Percentiles rank a stretch among this genome's conserved stretches.
Evolutionary conservation across 306 rosid genomes (phyloP).

Genomic region (Corylus heterophylla): DNA sequence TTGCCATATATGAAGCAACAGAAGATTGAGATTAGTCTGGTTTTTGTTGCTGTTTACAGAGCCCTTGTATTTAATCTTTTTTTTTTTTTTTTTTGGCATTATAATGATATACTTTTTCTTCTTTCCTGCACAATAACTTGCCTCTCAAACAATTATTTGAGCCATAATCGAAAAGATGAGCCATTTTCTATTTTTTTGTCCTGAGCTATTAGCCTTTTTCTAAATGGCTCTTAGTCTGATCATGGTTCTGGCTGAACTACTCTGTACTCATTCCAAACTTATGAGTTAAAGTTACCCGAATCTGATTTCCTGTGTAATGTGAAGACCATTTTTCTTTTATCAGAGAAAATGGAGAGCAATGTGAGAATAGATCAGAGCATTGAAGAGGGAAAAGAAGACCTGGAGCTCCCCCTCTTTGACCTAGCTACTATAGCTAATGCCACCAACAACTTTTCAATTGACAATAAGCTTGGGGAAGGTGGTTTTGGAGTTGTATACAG

Average conservation of each 20-base stretch:
- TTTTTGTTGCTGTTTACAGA: too few relatives aligned
- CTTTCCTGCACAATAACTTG: background rate
- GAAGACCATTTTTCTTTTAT: background rate
- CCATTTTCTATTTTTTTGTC: too few relatives aligned
- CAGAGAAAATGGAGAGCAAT: conserved; percentile 16
- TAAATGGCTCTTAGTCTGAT: background rate
- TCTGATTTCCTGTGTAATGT: background rate
- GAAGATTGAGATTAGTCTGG: too few relatives aligned
- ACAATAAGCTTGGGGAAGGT: conserved; percentile 59
- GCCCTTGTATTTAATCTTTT: background rate
- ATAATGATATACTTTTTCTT: background rate
- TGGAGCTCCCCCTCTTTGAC: conserved; percentile 49
- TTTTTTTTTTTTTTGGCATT: background rate
- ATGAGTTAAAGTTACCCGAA: background rate
- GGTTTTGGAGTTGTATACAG: conserved; percentile 62
- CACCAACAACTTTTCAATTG: conserved; percentile 40
- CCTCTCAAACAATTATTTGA: background rate
- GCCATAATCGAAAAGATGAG: background rate
- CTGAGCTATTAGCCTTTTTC: background rate
- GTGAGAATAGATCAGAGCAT: conserved; percentile 11
- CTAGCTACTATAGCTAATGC: conserved; percentile 44
- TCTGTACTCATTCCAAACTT: background rate
- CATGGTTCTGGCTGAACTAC: background rate
- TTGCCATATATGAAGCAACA: too few relatives aligned
- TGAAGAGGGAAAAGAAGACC: conserved; percentile 42